These are phyloP conservation scores for Scheffersomyces ergatensis DNA, from an alignment of 805 yeast genomes.

Conservation along the genomic window DNA sequence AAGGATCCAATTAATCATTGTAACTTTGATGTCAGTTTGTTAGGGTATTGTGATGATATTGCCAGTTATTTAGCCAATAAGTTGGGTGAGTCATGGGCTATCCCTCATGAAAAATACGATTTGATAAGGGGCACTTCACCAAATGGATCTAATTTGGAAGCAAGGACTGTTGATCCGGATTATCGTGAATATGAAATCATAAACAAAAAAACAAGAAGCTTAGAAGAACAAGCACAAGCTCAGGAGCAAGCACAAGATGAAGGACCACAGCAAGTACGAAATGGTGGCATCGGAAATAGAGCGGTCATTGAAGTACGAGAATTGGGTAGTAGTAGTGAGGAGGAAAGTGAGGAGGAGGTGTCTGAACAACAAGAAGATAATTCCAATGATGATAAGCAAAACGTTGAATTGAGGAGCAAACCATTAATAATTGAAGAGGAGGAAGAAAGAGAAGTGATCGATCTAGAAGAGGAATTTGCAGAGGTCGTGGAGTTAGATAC, in stretches of 20 bases:
- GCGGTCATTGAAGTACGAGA: not conserved
- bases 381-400: slow-evolving; percentile 7
- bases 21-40: slow-evolving; percentile 36
- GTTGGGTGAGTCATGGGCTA: slow-evolving; percentile 30
- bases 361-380: slow-evolving; percentile 3
- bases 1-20: slow-evolving; percentile 33
- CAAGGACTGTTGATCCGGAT: slow-evolving; percentile 7
- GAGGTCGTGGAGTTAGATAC: not conserved
- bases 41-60: slow-evolving; percentile 42
- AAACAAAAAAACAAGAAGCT: not conserved
- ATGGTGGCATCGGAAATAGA: not conserved
- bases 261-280: too few species aligned
- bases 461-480: not conserved
- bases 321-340: not conserved
- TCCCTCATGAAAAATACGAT: slow-evolving; percentile 27
- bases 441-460: not conserved
- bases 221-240: not conserved
- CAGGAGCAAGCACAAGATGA: not conserved
- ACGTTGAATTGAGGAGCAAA: too few species aligned
- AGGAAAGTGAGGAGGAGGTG: not conserved
- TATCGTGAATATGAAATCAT: slow-evolving; percentile 7
- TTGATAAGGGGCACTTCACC: slow-evolving; percentile 12
- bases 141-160: slow-evolving; percentile 8
- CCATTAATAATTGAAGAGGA: slow-evolving; percentile 1
- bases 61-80: slow-evolving; percentile 30